A percentile compares a stretch with the other conserved stretches of the same genome.
These are phyloP conservation scores for Aspergillus pseudoviridinutans DNA, from an alignment of 2,329 filamentous ascomycete genomes.

Conservation along the genomic window DNA sequence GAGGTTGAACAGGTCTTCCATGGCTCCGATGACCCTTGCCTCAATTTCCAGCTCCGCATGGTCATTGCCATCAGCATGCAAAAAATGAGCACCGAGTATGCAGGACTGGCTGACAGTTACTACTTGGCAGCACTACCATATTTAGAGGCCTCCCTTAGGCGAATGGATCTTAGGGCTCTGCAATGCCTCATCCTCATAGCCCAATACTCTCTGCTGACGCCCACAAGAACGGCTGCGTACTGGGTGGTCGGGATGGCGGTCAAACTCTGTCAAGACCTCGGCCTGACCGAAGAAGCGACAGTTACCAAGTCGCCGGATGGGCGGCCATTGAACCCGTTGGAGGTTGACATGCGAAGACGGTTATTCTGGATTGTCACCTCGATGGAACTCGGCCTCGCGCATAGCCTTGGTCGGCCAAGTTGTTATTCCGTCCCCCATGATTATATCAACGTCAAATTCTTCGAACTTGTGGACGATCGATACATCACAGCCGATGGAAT, in stretches of 20 bases:
- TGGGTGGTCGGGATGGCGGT: slow-evolving; percentile 87
- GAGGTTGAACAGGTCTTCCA: slow-evolving; percentile 79
- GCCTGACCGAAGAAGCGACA: slow-evolving; percentile 83
- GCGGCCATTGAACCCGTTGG: slow-evolving; percentile 62
- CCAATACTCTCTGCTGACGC: slow-evolving; percentile 88
- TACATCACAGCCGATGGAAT: slow-evolving; percentile 78
- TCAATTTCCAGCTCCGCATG: slow-evolving; percentile 85
- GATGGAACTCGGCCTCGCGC: slow-evolving; percentile 84
- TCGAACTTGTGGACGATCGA: slow-evolving; percentile 74
- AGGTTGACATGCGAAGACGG: slow-evolving; percentile 84
- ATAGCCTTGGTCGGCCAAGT: slow-evolving; percentile 81
- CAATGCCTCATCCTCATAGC: slow-evolving; percentile 86
- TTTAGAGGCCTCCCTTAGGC: slow-evolving; percentile 75
- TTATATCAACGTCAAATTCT: slow-evolving; percentile 80
- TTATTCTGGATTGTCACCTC: slow-evolving; percentile 83
- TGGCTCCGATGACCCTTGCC: slow-evolving; percentile 71
- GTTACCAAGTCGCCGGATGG: slow-evolving; percentile 63
- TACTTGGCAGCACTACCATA: slow-evolving; percentile 84
- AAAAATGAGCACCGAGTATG: slow-evolving; percentile 82
- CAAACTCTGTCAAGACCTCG: slow-evolving; percentile 82
- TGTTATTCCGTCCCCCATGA: slow-evolving; percentile 79
- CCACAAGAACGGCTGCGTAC: slow-evolving; percentile 87
- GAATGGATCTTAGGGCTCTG: slow-evolving; percentile 85
- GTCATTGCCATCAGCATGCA: slow-evolving; percentile 93
- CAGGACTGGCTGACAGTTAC: slow-evolving; percentile 91